A percentile compares a stretch with the other conserved stretches of the same genome.
Evolutionary conservation across 2,329 filamentous ascomycete species (phyloP).

Genomic region (Hypomyces perniciosus): DNA sequence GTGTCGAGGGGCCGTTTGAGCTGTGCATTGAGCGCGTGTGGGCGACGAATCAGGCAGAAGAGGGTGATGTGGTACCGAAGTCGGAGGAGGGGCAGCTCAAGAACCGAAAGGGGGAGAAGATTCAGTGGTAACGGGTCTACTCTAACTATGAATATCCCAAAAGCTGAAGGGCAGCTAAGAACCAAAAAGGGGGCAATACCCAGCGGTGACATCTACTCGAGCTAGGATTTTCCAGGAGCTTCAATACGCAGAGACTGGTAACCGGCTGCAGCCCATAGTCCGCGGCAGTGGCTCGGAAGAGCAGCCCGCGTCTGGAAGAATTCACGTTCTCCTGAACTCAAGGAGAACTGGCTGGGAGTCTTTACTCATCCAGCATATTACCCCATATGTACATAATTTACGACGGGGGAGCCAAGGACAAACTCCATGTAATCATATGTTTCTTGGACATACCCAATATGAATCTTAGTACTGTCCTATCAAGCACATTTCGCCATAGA

Average conservation of each 20-base stretch:
- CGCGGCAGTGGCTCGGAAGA: too few relatives aligned
- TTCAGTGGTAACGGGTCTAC: conserved; percentile 33
- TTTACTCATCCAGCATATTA: not conserved
- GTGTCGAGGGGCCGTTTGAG: conserved; percentile 82
- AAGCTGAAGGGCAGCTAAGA: too few relatives aligned
- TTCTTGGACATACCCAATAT: too few relatives aligned
- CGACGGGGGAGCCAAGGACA: not conserved
- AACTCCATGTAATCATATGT: not conserved
- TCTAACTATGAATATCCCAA: too few relatives aligned
- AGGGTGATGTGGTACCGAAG: conserved; percentile 17
- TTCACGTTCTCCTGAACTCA: not conserved
- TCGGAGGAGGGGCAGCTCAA: conserved; percentile 25
- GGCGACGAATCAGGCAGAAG: conserved; percentile 64
- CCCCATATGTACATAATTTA: not conserved
- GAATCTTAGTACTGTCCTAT: too few relatives aligned
- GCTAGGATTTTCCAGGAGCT: too few relatives aligned
- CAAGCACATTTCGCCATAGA: too few relatives aligned
- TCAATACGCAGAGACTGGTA: too few relatives aligned
- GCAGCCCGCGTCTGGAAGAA: too few relatives aligned
- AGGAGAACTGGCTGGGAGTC: not conserved
- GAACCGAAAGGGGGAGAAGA: conserved; percentile 32
- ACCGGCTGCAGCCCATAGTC: too few relatives aligned
- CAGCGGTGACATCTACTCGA: too few relatives aligned
- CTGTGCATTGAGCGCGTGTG: conserved; percentile 80
- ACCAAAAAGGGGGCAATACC: too few relatives aligned